phyloP scores from a whole-genome alignment of 2,329 filamentous ascomycete genomes.

The Xylaria sp. region DNA sequence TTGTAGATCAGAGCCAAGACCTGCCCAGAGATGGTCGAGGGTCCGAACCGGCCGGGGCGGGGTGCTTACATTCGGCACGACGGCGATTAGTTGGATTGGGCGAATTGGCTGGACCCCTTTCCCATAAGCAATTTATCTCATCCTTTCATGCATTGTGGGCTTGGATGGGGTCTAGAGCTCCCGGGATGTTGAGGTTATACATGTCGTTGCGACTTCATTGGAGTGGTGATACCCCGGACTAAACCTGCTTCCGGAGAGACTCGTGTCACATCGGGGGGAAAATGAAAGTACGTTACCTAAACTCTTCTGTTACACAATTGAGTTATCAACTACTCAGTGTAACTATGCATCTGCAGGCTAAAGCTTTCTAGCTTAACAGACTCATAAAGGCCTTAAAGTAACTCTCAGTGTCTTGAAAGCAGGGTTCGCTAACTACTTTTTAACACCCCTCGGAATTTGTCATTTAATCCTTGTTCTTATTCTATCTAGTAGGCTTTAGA shows the following conservation, averaged over 20 bases:
- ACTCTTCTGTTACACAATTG: conserved; percentile 4
- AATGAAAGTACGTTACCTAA: background rate
- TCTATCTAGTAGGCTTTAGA: background rate
- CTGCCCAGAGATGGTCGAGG: background rate
- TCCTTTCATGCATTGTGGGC: background rate
- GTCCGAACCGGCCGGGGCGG: background rate
- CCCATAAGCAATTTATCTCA: background rate
- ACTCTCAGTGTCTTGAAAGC: background rate
- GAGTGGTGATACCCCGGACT: background rate
- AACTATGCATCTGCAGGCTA: background rate
- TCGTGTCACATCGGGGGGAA: background rate
- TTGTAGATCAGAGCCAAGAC: background rate
- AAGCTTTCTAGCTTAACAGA: background rate
- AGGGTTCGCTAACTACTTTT: too few relatives aligned
- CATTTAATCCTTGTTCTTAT: background rate
- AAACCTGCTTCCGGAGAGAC: background rate
- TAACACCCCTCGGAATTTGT: too few relatives aligned
- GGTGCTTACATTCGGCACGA: background rate
- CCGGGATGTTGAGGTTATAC: background rate
- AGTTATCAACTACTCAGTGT: background rate
- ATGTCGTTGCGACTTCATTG: background rate
- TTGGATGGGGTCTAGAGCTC: background rate
- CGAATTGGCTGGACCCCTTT: background rate
- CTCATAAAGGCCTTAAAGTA: background rate
- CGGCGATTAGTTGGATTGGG: background rate